A percentile compares a stretch with the other conserved stretches of the same genome.
These are phyloP conservation scores for Ganoderma leucocontextum DNA, from an alignment of 1,284 basidiomycete genomes.

Conservation along the genomic window DNA sequence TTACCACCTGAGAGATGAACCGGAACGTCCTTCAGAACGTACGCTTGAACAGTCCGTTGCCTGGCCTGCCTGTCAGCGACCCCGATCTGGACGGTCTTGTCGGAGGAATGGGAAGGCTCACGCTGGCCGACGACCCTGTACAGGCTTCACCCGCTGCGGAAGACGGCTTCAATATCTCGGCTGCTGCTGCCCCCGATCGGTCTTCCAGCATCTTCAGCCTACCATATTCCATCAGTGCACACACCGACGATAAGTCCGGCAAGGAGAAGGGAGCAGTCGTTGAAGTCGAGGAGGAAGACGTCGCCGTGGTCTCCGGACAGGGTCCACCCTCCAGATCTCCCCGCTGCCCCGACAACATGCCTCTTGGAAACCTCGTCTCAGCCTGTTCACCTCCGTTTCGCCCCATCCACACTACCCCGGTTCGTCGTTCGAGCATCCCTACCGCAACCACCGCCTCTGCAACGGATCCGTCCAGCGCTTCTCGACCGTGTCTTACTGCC, in stretches of 20 bases:
- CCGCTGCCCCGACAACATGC: neutral
- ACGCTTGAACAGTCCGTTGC: neutral
- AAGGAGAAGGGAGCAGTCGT: neutral
- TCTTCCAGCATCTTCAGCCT: neutral
- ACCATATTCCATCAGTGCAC: neutral
- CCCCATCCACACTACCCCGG: neutral
- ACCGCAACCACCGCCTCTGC: too few relatives aligned
- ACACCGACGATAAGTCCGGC: neutral
- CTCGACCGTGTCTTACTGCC: neutral
- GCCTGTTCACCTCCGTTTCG: neutral
- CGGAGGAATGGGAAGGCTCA: neutral
- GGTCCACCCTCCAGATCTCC: neutral
- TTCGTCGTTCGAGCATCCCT: neutral
- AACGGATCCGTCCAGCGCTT: neutral
- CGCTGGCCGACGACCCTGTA: neutral
- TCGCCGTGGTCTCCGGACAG: neutral
- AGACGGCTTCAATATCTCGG: neutral
- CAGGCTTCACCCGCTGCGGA: neutral
- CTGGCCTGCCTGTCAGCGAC: neutral
- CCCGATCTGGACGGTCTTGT: neutral
- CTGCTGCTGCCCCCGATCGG: neutral
- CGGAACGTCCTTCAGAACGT: neutral
- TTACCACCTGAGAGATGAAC: neutral
- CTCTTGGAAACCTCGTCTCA: neutral
- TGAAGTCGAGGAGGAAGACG: conserved; percentile 10